Conservation (phyloP, 495 filamentous ascomycete genomes). For the Aspergillus sparsus region DNA sequence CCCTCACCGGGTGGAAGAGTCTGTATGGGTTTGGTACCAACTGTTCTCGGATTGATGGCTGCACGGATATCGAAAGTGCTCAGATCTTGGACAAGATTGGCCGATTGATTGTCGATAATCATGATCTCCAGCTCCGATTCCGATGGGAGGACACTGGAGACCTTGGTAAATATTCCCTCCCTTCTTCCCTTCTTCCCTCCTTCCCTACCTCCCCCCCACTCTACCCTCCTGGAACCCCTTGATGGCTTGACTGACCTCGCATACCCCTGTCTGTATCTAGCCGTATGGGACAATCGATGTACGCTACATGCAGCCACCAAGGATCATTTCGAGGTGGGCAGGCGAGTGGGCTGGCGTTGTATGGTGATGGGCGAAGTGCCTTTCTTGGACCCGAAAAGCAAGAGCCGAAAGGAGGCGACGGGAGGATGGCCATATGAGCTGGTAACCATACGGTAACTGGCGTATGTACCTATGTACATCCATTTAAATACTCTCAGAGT, state of each 20-base stretch:
- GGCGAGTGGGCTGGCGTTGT: slow-evolving; percentile 58
- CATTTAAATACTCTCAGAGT: no score
- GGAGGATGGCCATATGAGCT: slow-evolving; percentile 8
- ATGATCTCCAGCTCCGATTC: slow-evolving; percentile 10
- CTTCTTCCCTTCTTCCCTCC: no score
- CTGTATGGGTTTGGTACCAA: slow-evolving; percentile 4
- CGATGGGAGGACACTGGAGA: slow-evolving; percentile 7
- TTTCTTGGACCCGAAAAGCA: slow-evolving; percentile 55
- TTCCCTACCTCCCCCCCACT: no score
- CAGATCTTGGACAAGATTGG: slow-evolving; percentile 6
- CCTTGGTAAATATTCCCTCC: no score
- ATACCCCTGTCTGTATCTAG: no score
- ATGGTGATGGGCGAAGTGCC: slow-evolving; percentile 67
- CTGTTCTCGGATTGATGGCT: not conserved
- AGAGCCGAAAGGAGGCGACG: slow-evolving; percentile 42
- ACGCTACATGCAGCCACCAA: slow-evolving; percentile 4
- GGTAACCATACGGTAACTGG: slow-evolving; percentile 4
- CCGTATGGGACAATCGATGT: slow-evolving; percentile 9
- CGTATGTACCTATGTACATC: no score
- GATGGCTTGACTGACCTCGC: no score
- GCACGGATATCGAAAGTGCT: slow-evolving; percentile 4
- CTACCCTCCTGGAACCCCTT: no score
- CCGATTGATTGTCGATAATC: slow-evolving; percentile 7
- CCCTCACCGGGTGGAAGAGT: slow-evolving; percentile 8
- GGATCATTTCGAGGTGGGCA: slow-evolving; percentile 54